Evolutionary conservation across 129 eudicot species (phyloP).

Genomic region (Pittosporum tobira): DNA sequence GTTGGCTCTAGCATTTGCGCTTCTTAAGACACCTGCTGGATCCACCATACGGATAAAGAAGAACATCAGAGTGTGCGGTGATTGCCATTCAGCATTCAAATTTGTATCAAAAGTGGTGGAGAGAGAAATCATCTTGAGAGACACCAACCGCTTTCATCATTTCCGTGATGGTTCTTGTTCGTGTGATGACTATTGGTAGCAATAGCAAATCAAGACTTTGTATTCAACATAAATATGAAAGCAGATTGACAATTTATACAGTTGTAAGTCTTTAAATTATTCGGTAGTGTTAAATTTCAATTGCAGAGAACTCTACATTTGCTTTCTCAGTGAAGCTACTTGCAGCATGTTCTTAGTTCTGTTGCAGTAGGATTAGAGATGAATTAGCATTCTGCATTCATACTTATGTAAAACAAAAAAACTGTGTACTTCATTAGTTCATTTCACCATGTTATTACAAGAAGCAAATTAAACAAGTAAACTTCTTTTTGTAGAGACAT

Average conservation of each 20-base stretch:
- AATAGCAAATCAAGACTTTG: conserved; percentile 1
- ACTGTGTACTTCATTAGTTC: too few relatives aligned
- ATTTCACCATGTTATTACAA: too few relatives aligned
- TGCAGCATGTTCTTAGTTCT: neutral
- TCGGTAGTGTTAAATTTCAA: neutral
- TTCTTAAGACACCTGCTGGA: conserved; percentile 36
- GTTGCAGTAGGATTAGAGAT: neutral
- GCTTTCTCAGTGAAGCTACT: too few relatives aligned
- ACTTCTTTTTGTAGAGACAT: neutral
- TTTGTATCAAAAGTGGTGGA: conserved; percentile 48
- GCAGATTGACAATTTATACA: neutral
- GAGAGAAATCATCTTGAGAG: conserved; percentile 68
- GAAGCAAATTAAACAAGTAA: too few relatives aligned
- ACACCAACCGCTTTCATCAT: conserved; percentile 76
- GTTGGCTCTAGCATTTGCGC: conserved; percentile 63
- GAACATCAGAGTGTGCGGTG: conserved; percentile 84
- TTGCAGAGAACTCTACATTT: neutral
- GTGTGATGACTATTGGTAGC: conserved; percentile 85
- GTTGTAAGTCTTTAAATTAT: neutral
- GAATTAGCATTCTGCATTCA: too few relatives aligned
- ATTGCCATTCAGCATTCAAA: conserved; percentile 81
- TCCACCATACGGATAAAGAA: conserved; percentile 60
- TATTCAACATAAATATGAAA: neutral
- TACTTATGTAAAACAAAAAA: too few relatives aligned
- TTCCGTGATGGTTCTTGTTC: conserved; percentile 63